phyloP scores from a whole-genome alignment of 495 filamentous ascomycete genomes.

The Lasiosphaeria hispida region DNA sequence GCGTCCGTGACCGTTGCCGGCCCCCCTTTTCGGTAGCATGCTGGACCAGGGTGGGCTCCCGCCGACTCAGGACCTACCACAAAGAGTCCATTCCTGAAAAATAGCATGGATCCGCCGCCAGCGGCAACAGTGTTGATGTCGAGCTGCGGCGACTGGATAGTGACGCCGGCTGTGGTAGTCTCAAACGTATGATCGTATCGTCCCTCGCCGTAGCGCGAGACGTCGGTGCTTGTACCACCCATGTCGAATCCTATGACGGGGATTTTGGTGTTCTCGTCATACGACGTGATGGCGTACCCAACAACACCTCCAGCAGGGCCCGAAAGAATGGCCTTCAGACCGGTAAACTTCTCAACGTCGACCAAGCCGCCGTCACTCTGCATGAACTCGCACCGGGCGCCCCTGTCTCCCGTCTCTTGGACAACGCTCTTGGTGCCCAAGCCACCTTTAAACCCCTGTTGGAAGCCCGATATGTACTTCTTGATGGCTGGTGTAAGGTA shows the following conservation, averaged over 20 bases:
- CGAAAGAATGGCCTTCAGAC: slow-evolving; percentile 72
- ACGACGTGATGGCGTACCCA: slow-evolving; percentile 91
- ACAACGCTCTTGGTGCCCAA: slow-evolving; percentile 67
- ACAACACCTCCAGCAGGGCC: slow-evolving; percentile 84
- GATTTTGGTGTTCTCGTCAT: slow-evolving; percentile 78
- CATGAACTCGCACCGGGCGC: slow-evolving; percentile 79
- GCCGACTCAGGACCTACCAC: slow-evolving; percentile 96
- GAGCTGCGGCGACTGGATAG: slow-evolving; percentile 90
- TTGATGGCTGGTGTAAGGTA: slow-evolving; percentile 95
- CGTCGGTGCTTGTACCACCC: slow-evolving; percentile 91
- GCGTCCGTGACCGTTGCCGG: slow-evolving; percentile 93
- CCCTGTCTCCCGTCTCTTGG: slow-evolving; percentile 51
- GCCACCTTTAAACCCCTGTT: slow-evolving; percentile 68
- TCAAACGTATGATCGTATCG: slow-evolving; percentile 97
- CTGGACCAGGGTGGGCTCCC: slow-evolving; percentile 88
- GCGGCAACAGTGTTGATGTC: slow-evolving; percentile 98
- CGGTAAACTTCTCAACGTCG: slow-evolving; percentile 72
- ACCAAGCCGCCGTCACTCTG: slow-evolving; percentile 80
- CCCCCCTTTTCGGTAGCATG: slow-evolving; percentile 92
- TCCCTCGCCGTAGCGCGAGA: slow-evolving; percentile 84
- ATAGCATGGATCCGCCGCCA: slow-evolving; percentile 84
- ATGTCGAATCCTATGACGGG: slow-evolving; percentile 98
- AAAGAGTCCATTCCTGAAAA: slow-evolving; percentile 89
- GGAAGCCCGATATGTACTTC: slow-evolving; percentile 90
- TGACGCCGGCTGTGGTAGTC: slow-evolving; percentile 92